Evolutionary conservation across 2,329 filamentous ascomycete species (phyloP), one percentile per base, ranked within the genome.

Genomic region (Xylaria sp.): DNA sequence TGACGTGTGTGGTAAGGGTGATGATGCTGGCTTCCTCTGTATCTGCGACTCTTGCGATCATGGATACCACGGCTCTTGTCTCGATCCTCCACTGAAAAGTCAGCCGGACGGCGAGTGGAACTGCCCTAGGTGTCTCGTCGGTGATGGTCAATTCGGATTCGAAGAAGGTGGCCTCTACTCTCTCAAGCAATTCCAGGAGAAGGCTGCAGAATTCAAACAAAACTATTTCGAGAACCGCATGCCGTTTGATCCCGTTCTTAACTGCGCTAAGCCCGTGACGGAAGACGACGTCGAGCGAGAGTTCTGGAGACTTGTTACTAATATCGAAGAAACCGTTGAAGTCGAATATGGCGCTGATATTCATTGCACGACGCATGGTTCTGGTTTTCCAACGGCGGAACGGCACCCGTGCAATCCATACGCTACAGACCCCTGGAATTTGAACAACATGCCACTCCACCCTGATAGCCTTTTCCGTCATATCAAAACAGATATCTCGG

Each of bases 321-420:
- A 92, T 69, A 82, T 97, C 54, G 93, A 95, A 63, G 94, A 97
- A 74, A 95, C 92, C 0, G 92, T 97, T 1, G 94, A 97, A 73
- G 94, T 99, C 1, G 94, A 99, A 71, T 99, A 99, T 69, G 94
- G 94, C 46, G 94, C 94, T 8, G 94, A 99, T 69, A 97, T 99
- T 56, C 94, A 99, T 73, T 97, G 92, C 55, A 97, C 94, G 0
- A 99, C 94, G 0, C 94, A 99, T 70, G 94, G 94, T 7, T 97
- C 93, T 64, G 94, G 93, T 0, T 99, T 99, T 68, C 94, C 94
- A 0, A 97, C 93, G 0, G 86, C 95, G 7, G 94, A 99, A 72
- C 91, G 89, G 70, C 88, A 97, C 61, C 94, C 94, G 0, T 85
- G 87, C 52, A 90, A 97, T 71, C 82, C 88, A 0, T 96, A 97